Evolutionary conservation across 139 green algal species (phyloP).

Genomic region (Micromonas commoda): DNA sequence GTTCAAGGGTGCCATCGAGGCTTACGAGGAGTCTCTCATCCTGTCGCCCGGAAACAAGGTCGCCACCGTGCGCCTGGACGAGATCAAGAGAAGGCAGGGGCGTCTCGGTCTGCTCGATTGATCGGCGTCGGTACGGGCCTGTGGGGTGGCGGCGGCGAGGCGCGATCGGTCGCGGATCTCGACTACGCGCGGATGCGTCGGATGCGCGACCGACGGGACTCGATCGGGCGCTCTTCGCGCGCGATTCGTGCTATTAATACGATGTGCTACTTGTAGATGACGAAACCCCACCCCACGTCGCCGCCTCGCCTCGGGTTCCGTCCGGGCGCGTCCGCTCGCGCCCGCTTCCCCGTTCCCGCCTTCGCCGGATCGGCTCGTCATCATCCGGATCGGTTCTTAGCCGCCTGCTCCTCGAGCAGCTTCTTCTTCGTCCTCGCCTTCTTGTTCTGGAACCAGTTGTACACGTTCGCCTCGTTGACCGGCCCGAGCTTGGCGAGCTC

Average conservation of each 20-base stretch:
- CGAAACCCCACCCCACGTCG: no score
- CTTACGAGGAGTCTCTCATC: constrained; percentile 72
- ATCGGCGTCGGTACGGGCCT: background rate
- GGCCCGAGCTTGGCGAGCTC: constrained; percentile 35
- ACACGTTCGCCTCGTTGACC: constrained; percentile 41
- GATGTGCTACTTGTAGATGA: no score
- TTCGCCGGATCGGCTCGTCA: no score
- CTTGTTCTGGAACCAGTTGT: constrained; percentile 48
- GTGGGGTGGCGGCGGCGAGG: background rate
- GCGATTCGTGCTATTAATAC: background rate
- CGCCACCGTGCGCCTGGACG: constrained; percentile 48
- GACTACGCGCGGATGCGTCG: background rate
- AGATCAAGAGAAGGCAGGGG: constrained; percentile 40
- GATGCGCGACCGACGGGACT: background rate
- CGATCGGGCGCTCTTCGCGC: background rate
- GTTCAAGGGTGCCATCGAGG: constrained; percentile 60
- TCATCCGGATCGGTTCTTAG: no score
- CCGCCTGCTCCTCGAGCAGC: background rate
- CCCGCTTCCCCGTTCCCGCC: no score
- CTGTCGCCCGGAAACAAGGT: constrained; percentile 81
- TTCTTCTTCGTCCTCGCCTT: constrained; percentile 37
- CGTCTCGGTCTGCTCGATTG: constrained; percentile 14
- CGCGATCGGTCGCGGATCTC: no score
- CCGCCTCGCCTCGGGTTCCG: no score
- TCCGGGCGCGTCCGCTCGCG: no score